Base-by-base conservation (phyloP, 2,329 filamentous ascomycete species). In the Fusarium paranaense region DNA sequence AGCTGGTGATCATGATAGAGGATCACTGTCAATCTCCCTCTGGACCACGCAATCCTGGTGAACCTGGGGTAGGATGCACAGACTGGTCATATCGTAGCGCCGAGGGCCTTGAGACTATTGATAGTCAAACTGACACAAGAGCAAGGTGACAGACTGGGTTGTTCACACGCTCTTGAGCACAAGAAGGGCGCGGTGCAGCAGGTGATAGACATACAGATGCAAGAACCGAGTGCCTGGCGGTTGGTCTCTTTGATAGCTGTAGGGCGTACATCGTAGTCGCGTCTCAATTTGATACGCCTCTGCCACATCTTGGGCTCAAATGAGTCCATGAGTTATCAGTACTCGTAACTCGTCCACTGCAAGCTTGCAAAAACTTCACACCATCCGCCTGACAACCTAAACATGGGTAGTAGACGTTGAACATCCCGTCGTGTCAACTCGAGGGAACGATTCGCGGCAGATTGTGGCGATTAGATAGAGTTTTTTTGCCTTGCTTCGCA, bases 1-100 rank as follows among this genome's bases (percentile, higher is more conserved):
- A 59, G 67, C 52, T 56, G 62, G 62, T 42, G 70, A 73, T 75
- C 62, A 62, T 66, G 70, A 78, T 74, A 78, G 63, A 69, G 33
- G 62, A 60, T 54, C 73, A 71, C 59, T 45, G 42, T 71, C 60
- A 56, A 61, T 57, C 54, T 70, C 62, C 66, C 66, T 66, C 52
- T 62, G 32, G 38, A 58, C 61, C 37, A 37, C 33, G 56, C 56
- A 67, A 70, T 65, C 70, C 69, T 61, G 67, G 66, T 38, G 67
- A 68, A 45, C 63, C 71, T 69, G 68, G 70, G 72, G 64, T 73
- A 64, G 66, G 67, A 67, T 67, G 74, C 67, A 73, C 56, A 69
- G 62, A 32, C 71, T 67, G 65, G 60, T 58, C 67, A 69, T 35
- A 64, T 67, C 63, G 61, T 60, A 52, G 65, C 71, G 52, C 63